Conservation (phyloP, 2,329 filamentous ascomycete genomes). For the Trichoderma brevicompactum region DNA sequence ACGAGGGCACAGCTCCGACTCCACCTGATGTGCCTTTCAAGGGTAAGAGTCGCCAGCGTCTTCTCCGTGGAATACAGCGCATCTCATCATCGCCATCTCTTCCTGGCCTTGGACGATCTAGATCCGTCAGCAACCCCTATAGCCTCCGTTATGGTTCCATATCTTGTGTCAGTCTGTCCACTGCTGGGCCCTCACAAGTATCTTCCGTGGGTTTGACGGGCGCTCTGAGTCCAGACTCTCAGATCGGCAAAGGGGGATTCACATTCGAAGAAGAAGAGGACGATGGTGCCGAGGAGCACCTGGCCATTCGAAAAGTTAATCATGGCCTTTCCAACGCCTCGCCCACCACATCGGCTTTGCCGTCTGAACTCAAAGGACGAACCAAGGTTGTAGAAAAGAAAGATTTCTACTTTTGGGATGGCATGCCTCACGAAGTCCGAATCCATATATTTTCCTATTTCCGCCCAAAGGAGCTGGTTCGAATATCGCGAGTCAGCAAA, state of each 20-base stretch:
- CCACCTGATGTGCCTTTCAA: constrained; percentile 49
- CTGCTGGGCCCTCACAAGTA: constrained; percentile 40
- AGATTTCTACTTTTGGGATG: constrained; percentile 72
- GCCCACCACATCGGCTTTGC: constrained; percentile 62
- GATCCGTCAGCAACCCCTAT: constrained; percentile 72
- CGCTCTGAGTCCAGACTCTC: constrained; percentile 46
- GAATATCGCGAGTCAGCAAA: constrained; percentile 76
- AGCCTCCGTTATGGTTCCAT: constrained; percentile 52
- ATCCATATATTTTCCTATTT: constrained; percentile 78
- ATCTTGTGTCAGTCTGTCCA: constrained; percentile 60
- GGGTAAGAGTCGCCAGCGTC: constrained; percentile 68
- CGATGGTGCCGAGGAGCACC: constrained; percentile 52
- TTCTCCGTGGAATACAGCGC: constrained; percentile 75
- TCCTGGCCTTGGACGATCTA: constrained; percentile 63
- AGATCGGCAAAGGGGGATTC: constrained; percentile 48
- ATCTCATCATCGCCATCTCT: constrained; percentile 82
- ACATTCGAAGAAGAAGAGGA: constrained; percentile 37
- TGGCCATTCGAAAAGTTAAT: constrained; percentile 60
- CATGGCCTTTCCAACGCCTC: constrained; percentile 48
- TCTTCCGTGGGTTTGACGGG: constrained; percentile 41
- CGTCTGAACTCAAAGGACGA: constrained; percentile 51
- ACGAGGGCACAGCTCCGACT: constrained; percentile 31
- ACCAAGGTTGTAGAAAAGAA: constrained; percentile 49
- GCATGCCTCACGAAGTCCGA: constrained; percentile 81
- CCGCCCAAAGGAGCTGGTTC: constrained; percentile 78